Base-by-base conservation (phyloP, 1,139 yeast genomes). In the Nakaseomyces delphensis region DNA sequence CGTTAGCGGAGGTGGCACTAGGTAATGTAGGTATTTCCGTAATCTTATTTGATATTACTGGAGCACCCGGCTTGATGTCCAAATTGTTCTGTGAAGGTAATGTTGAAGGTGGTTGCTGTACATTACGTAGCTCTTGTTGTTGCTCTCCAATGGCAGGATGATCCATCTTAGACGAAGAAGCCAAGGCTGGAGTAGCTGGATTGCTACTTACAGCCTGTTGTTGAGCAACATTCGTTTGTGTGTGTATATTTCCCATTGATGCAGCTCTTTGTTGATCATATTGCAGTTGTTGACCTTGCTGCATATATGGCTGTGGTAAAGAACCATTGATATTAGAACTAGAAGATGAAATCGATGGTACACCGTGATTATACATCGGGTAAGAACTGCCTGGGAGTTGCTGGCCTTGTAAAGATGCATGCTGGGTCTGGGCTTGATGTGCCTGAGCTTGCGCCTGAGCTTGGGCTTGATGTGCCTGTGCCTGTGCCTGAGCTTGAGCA, bases 391-490 rank as follows among this genome's bases (percentile, higher is more conserved):
- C 18, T 5, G 15, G 37, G 4, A 13, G 18, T n/a, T 20, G 37
- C 18, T 28, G 31, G 16, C 31, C 18, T 20, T 20, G 37, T 19
- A 20, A 10, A 13, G 25, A 11, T 5, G 23, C 35, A 21, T 16
- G 37, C 19, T 30, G 63, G 27, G 47, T 50, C 13, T 48, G 56
- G 16, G 16, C 25, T 16, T 40, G 55, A 21, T 39, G 56, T 16
- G n/a, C n/a, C n/a, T 13, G 38, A 10, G 21, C 52, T 28, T 51
- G 61, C 40, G 47, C 54, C 23, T 50, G 57, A 44, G 48, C 55
- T 47, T 54, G 64, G 39, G 55, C 62, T 45, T 52, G 69, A 49
- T 52, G 55, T 42, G 49, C 59, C 41, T 48, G 54, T 18, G 51
- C 35, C 43, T 38, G 41, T 24, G 35, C 40, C 33, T 53, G 57